phyloP scores from a whole-genome alignment of 2,329 filamentous ascomycete genomes.

The Diaporthe batatas region DNA sequence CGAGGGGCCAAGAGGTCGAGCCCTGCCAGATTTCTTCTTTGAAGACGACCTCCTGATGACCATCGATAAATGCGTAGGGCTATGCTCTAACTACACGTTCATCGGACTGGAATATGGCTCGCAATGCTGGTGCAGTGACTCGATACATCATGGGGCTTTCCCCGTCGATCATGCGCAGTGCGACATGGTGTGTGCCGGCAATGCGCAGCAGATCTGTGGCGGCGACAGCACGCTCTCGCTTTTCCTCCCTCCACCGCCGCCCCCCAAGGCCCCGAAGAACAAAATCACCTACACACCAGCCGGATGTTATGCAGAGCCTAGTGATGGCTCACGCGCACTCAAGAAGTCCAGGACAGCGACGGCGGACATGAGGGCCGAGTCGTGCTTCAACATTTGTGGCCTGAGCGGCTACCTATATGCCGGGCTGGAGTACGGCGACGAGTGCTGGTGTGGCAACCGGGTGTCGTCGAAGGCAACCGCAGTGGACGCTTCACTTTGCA shows the following conservation, averaged over 20 bases:
- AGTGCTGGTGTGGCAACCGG: slow-evolving; percentile 27
- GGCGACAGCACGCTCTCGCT: slow-evolving; percentile 44
- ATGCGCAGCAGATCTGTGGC: slow-evolving; percentile 45
- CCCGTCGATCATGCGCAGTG: slow-evolving; percentile 44
- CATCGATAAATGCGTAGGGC: slow-evolving; percentile 53
- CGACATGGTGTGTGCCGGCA: slow-evolving; percentile 45
- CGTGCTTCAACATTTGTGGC: slow-evolving; percentile 27
- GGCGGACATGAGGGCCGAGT: neutral
- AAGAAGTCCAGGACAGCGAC: neutral
- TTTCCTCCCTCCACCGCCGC: slow-evolving; percentile 26
- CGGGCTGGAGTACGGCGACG: slow-evolving; percentile 24
- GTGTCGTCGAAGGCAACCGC: neutral
- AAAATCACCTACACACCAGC: neutral
- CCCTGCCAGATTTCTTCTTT: slow-evolving; percentile 7
- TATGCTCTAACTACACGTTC: slow-evolving; percentile 51
- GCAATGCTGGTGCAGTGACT: slow-evolving; percentile 53
- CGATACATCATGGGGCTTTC: slow-evolving; percentile 38
- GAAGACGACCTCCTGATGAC: slow-evolving; percentile 49
- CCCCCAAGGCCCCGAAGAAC: neutral
- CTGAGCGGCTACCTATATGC: slow-evolving; percentile 3
- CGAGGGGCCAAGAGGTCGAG: slow-evolving; percentile 13
- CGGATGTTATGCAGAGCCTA: slow-evolving; percentile 22
- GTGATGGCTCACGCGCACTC: slow-evolving; percentile 1
- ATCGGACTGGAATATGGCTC: slow-evolving; percentile 54
- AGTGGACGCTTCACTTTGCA: slow-evolving; percentile 6